Base-by-base conservation (phyloP, 768 basidiomycete genomes). In the Lactarius sanguifluus region DNA sequence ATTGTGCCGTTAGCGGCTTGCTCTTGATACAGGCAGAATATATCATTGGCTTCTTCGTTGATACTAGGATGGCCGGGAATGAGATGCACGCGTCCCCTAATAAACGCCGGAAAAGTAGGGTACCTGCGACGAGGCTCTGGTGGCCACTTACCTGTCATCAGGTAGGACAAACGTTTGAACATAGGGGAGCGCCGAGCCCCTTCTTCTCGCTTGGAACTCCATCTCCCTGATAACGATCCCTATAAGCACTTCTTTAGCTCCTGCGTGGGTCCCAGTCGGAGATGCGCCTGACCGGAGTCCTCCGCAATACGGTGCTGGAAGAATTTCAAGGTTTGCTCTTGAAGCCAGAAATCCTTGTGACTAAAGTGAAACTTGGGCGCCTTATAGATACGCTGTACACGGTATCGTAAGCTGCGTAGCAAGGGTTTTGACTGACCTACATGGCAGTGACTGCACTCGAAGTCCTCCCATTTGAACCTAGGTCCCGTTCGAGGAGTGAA, bases 381-480 rank as follows among this genome's bases (percentile, higher is more conserved):
- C 13, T 54, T 59, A 50, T 56, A 64, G n/a, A 60, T 61, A n/a
- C 59, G 64, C 71, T 70, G 57, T 30, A 15, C 40, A 32, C 30
- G 5, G n/a, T 5, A 38, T 28, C 57, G 34, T 50, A 47, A 54
- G 16, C 57, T 56, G 45, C 32, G 25, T 23, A 10, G 54, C 10
- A 18, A 16, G 5, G 16, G 7, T 18, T 23, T 66, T 13, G 23
- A 25, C 6, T 15, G 23, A 65, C 78, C 61, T 75, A 90, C 91
- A 20, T 78, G 71, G 72, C 90, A 93, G 64, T 79, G 71, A 38
- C 79, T 75, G 71, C 91, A 94, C 73, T 89, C 83, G 85, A 89
- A 91, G 58, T 81, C 72, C 72, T 90, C 84, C 91, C 90, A 92
- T 75, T 87, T 88, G 61, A 74, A 86, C 70, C 91, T 92, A 50